These are phyloP conservation scores for Solioccasus polychromus DNA, from an alignment of 768 basidiomycete species.

Conservation along the genomic window DNA sequence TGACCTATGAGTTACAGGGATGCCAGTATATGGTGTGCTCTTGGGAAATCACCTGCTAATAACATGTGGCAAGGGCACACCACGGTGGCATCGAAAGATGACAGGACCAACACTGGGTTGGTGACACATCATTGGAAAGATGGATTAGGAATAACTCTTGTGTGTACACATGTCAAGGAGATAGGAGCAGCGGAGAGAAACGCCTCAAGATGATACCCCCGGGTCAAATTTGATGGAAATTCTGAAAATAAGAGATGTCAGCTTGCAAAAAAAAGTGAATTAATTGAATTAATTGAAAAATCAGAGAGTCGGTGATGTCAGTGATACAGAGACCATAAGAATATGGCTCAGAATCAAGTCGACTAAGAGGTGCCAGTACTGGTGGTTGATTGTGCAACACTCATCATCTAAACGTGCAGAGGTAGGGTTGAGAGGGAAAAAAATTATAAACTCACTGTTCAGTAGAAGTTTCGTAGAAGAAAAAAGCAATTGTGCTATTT, in stretches of 20 bases:
- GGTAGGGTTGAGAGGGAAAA: constrained; percentile 1
- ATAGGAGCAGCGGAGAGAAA: constrained; percentile 2
- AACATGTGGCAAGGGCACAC: constrained; percentile 52
- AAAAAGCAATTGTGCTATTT: background rate
- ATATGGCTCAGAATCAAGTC: constrained; percentile 50
- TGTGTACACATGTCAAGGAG: background rate
- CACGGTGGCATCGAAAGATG: constrained; percentile 33
- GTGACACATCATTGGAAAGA: background rate
- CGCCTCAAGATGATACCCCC: too few species aligned
- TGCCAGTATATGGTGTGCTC: constrained; percentile 49
- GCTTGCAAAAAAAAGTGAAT: constrained; percentile 5
- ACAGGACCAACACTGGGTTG: background rate
- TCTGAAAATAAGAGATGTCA: constrained; percentile 19
- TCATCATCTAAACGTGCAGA: constrained; percentile 55
- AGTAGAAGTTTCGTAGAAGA: background rate
- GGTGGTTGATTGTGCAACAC: constrained; percentile 69
- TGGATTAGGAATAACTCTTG: constrained; percentile 11
- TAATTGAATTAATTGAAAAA: constrained; percentile 10
- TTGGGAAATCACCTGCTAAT: too few species aligned
- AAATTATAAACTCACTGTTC: constrained; percentile 20
- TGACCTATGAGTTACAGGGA: constrained; percentile 59
- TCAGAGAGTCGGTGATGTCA: constrained; percentile 77
- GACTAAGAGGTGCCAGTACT: constrained; percentile 97
- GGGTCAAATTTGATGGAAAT: too few species aligned
- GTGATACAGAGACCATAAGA: constrained; percentile 48